A percentile compares a stretch with the other conserved stretches of the same genome.
phyloP scores from a whole-genome alignment of 176 grass and related monocot genomes.

The Aegilops tauschii region DNA sequence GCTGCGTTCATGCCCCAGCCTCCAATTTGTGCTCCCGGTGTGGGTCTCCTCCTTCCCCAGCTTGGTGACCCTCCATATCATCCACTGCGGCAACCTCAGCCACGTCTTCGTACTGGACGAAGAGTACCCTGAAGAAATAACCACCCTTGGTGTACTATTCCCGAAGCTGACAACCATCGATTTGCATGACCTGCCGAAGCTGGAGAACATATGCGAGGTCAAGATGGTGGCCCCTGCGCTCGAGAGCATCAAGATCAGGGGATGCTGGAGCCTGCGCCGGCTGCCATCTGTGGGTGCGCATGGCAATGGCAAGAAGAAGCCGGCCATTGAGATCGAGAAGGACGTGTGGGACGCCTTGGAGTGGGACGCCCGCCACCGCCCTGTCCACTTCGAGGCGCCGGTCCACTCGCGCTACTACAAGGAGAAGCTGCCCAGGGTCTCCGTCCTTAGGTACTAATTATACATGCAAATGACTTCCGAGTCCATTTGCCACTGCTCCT shows the following conservation, averaged over 20 bases:
- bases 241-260: neutral
- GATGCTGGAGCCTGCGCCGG: neutral
- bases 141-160: neutral
- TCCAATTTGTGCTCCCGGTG: neutral
- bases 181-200: neutral
- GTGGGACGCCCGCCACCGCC: neutral
- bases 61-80: slow-evolving; percentile 24
- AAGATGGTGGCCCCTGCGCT: neutral
- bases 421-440: neutral
- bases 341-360: slow-evolving; percentile 28
- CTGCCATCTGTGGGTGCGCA: neutral
- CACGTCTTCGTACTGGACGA: neutral
- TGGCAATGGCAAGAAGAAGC: neutral
- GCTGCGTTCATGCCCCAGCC: neutral
- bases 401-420: neutral
- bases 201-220: neutral
- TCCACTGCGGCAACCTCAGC: slow-evolving; percentile 4
- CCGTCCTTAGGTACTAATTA: slow-evolving; percentile 14
- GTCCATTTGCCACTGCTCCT: neutral
- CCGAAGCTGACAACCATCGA: slow-evolving; percentile 10
- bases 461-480: too few species aligned
- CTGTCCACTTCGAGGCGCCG: neutral
- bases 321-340: neutral
- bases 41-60: neutral
- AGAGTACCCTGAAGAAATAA: too few species aligned